Base-by-base conservation (phyloP, 2,329 filamentous ascomycete genomes). In the Penicillium sp. region DNA sequence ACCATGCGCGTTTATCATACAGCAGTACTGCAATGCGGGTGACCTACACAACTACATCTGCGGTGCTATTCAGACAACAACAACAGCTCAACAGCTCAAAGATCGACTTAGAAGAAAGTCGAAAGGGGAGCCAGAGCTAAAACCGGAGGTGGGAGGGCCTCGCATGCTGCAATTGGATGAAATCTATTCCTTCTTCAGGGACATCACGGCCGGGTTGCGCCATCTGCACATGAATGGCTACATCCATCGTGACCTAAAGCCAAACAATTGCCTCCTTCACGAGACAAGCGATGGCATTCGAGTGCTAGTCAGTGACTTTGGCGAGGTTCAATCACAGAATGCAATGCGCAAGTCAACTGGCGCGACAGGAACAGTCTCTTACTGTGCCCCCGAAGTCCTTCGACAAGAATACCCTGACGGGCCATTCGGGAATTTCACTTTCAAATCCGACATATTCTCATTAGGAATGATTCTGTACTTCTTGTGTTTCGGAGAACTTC, bases 401-500 rank as follows among this genome's bases (percentile, higher is more conserved):
- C 88, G 86, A 55, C 85, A 86, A 67, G 89, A 84, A 38, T 78
- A 75, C 47, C 79, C 85, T 0, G 83, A 82, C 30, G 94, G 94
- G 0, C 85, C 85, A 0, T 94, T 91, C 70, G 93, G 91, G 8
- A 97, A 98, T 73, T 99, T 99, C 72, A 97, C 93, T 0, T 93
- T 92, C 28, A 99, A 98, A 74, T 97, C 93, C 0, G 95, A 99
- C 73, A 91, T 99, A n/a, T 99, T 99, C 77, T 97, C 93, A 0
- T 82, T 99, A 0, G 95, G 95, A 53, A 97, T 99, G 94, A 98
- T 98, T 59, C 84, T 99, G 3, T 96, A 98, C 76, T 99, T 99
- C 73, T 90, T 99, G 84, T 99, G 95, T 75, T 99, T 99, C 74
- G 92, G 90, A 1, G 86, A 89, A 51, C 84, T 99, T 12, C 95